Conservation (phyloP, 805 yeast species). For the Candida takata region DNA sequence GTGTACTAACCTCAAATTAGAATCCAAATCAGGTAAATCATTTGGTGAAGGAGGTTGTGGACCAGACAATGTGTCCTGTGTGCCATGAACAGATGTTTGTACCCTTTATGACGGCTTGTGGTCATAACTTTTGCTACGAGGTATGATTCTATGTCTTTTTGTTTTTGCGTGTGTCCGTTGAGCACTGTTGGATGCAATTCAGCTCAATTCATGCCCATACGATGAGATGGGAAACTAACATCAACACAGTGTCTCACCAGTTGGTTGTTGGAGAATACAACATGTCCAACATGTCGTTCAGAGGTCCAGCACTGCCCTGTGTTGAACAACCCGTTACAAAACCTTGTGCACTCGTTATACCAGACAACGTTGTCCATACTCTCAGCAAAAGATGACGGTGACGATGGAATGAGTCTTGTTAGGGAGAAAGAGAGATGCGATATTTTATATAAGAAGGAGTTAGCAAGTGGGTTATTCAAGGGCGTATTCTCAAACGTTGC, state of each 20-base stretch:
- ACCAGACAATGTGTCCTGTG: slow-evolving; percentile 43
- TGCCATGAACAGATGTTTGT: slow-evolving; percentile 65
- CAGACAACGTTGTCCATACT: slow-evolving; percentile 22
- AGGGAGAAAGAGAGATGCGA: slow-evolving; percentile 19
- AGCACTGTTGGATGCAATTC: no score
- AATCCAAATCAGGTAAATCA: slow-evolving; percentile 8
- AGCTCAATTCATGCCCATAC: no score
- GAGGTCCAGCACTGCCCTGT: slow-evolving; percentile 43
- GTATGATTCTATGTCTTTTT: no score
- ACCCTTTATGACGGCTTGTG: slow-evolving; percentile 60
- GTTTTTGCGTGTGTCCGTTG: no score
- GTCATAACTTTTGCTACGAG: slow-evolving; percentile 68
- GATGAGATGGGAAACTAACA: no score
- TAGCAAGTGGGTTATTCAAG: slow-evolving; percentile 32
- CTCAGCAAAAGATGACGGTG: slow-evolving; percentile 13
- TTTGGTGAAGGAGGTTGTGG: slow-evolving; percentile 20
- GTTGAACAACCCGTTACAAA: slow-evolving; percentile 45
- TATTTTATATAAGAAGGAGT: slow-evolving; percentile 35
- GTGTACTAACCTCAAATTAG: slow-evolving; percentile 7
- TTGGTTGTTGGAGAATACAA: slow-evolving; percentile 52
- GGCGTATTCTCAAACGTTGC: slow-evolving; percentile 42
- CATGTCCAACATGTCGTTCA: slow-evolving; percentile 66
- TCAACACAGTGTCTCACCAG: slow-evolving; percentile 42
- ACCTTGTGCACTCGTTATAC: slow-evolving; percentile 35
- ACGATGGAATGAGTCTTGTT: no score